These are phyloP conservation scores for Porphyra umbilicalis DNA, from an alignment of 31 red algal genomes.

Conservation along the genomic window DNA sequence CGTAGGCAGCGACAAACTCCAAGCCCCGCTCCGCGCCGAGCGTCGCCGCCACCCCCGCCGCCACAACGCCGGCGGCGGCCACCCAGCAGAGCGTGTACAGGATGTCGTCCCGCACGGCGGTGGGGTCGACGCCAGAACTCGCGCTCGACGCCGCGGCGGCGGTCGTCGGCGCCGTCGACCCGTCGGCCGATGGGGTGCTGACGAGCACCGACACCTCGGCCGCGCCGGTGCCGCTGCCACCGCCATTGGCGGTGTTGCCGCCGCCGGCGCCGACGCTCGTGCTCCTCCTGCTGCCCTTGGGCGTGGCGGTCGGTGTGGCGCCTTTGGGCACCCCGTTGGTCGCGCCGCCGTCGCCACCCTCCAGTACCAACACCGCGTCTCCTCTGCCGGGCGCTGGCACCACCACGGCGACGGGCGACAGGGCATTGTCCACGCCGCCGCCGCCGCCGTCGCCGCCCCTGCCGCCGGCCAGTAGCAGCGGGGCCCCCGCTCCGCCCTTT, in stretches of 20 bases:
- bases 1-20: slow-evolving; percentile 58
- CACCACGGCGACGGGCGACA: neutral
- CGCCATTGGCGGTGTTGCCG: neutral
- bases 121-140: neutral
- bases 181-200: neutral
- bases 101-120: neutral
- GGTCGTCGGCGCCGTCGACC: neutral
- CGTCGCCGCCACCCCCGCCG: neutral
- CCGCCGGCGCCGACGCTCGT: neutral
- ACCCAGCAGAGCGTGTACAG: neutral
- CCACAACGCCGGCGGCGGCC: neutral
- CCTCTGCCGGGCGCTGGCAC: neutral
- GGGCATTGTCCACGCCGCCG: neutral
- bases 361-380: neutral
- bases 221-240: neutral
- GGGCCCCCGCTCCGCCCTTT: neutral
- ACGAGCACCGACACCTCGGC: neutral
- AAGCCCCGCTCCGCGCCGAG: slow-evolving; percentile 1
- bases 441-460: neutral
- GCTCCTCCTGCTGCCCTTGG: neutral
- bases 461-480: neutral
- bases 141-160: neutral
- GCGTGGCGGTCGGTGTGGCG: too few species aligned
- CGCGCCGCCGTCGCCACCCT: neutral
- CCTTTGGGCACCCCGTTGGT: neutral